Percentiles rank a stretch among this genome's conserved stretches.
Conservation (phyloP, 371 early-diverging fungal species). For the Mucor piriformis region DNA sequence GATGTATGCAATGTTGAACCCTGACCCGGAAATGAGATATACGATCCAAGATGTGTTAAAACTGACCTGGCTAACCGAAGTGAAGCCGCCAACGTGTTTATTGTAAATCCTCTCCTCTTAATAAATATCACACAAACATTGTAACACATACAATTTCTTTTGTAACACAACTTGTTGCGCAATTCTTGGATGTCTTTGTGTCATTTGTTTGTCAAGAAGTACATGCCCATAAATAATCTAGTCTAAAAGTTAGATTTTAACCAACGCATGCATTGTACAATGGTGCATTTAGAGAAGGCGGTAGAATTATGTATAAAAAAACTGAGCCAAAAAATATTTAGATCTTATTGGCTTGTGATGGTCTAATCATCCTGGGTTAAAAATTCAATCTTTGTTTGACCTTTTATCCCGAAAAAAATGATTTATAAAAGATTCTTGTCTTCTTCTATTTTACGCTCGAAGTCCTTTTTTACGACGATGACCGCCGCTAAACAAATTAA, state of each 20-base stretch:
- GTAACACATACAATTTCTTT: no score
- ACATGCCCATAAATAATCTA: no score
- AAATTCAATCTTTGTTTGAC: background rate
- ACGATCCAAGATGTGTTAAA: conserved; percentile 42
- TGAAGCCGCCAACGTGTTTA: background rate
- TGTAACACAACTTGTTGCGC: no score
- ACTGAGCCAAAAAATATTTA: no score
- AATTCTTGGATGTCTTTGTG: no score
- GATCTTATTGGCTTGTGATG: no score
- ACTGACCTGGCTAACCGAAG: conserved; percentile 44
- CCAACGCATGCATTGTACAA: no score
- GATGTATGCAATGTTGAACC: conserved; percentile 52
- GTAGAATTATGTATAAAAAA: no score
- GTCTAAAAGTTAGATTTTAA: no score
- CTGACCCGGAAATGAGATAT: conserved; percentile 44
- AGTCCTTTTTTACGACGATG: background rate
- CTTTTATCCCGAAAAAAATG: background rate
- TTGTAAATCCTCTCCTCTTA: background rate
- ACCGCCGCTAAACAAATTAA: conserved; percentile 15
- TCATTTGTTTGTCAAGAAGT: no score
- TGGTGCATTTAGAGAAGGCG: no score
- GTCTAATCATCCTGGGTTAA: background rate
- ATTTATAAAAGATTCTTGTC: background rate
- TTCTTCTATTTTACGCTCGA: conserved; percentile 1
- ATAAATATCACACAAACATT: background rate